Evolutionary conservation across 495 filamentous ascomycete genomes (phyloP).

Genomic region (Annulohypoxylon nitens): DNA sequence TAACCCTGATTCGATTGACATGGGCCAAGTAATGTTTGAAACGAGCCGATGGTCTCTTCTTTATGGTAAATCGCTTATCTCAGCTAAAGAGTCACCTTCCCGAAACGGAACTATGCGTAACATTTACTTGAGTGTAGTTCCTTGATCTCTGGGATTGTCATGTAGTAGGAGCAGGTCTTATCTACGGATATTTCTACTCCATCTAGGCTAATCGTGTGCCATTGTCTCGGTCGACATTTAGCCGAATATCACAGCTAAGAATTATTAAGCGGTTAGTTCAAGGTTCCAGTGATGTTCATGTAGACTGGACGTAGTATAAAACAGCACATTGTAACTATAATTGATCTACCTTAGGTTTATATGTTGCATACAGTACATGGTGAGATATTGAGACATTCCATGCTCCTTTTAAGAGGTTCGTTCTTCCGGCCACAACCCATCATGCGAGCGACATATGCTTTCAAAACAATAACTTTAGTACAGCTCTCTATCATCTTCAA

Average conservation of each 20-base stretch:
- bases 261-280: conserved; percentile 20
- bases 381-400: no score
- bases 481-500: no score
- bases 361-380: no score
- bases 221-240: conserved; percentile 35
- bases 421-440: no score
- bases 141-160: no score
- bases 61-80: neutral
- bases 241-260: conserved; percentile 13
- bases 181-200: conserved; percentile 13
- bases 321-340: no score
- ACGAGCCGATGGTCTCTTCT: neutral
- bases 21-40: neutral
- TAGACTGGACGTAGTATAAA: no score
- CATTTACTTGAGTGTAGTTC: neutral
- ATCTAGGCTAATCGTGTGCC: neutral
- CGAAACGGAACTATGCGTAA: conserved; percentile 10
- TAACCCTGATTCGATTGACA: no score
- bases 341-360: no score
- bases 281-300: neutral
- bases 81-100: conserved; percentile 25
- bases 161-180: conserved; percentile 4
- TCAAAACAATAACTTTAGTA: no score
- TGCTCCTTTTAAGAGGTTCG: no score
- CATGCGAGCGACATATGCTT: no score